Evolutionary conservation across 1,284 basidiomycete genomes (phyloP).

Genomic region (Rhodotorula sp.): DNA sequence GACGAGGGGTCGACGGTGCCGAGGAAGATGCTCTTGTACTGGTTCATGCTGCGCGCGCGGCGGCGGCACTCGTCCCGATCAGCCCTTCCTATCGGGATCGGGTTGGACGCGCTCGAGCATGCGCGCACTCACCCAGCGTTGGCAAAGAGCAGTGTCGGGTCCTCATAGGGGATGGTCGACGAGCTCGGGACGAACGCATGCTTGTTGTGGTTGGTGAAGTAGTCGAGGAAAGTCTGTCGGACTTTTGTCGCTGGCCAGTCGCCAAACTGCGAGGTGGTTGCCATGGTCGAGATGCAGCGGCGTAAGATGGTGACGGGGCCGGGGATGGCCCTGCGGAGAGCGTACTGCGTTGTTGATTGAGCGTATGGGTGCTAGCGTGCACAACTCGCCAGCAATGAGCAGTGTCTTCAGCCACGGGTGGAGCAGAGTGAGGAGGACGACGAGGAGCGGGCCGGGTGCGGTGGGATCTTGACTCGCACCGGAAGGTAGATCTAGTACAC

Average conservation of each 20-base stretch:
- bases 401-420: background rate
- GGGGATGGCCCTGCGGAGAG: background rate
- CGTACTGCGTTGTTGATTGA: background rate
- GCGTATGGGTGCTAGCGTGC: background rate
- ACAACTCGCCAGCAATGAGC: background rate
- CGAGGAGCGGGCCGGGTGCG: background rate
- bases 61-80: background rate
- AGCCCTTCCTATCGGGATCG: too few relatives aligned
- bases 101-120: too few relatives aligned
- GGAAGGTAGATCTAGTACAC: too few relatives aligned
- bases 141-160: constrained; percentile 87
- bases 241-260: constrained; percentile 70
- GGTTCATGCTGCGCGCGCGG: constrained; percentile 66
- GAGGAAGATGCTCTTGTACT: constrained; percentile 96
- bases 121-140: constrained; percentile 64
- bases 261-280: constrained; percentile 48
- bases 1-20: constrained; percentile 93
- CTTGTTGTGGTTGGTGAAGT: constrained; percentile 63
- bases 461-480: too few relatives aligned
- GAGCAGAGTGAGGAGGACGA: background rate
- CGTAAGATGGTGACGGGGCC: background rate
- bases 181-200: constrained; percentile 94
- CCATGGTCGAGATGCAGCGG: constrained; percentile 15
- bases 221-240: constrained; percentile 72
- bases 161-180: constrained; percentile 89